Conservation (phyloP, 2,329 filamentous ascomycete species). For the Aspergillus floridensis region DNA sequence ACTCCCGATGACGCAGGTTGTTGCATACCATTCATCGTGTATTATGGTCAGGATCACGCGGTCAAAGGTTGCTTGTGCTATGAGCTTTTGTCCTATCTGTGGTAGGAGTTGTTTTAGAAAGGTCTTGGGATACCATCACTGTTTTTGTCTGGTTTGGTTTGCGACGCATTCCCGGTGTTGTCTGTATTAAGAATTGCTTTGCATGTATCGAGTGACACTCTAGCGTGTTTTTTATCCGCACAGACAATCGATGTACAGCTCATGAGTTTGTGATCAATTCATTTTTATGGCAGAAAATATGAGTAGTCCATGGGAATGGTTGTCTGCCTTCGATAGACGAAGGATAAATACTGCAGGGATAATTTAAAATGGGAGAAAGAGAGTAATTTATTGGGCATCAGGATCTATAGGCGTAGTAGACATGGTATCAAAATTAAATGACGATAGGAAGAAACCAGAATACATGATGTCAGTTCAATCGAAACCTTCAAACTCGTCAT, state of each 20-base stretch:
- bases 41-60: too few relatives aligned
- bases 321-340: too few relatives aligned
- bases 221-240: background rate
- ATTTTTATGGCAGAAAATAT: too few relatives aligned
- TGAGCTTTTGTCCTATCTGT: too few relatives aligned
- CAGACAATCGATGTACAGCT: background rate
- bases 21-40: too few relatives aligned
- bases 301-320: too few relatives aligned
- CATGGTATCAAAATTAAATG: constrained; percentile 2
- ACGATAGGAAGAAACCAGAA: background rate
- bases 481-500: constrained; percentile 59
- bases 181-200: background rate
- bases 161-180: background rate
- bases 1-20: too few relatives aligned
- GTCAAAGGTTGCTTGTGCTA: too few relatives aligned
- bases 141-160: background rate
- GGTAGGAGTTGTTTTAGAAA: background rate
- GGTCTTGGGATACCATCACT: background rate
- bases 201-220: constrained; percentile 3
- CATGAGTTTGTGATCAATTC: too few relatives aligned
- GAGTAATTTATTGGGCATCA: background rate
- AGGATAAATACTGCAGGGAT: too few relatives aligned
- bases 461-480: constrained; percentile 31
- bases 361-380: too few relatives aligned
- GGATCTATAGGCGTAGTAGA: background rate